Evolutionary conservation across 1,139 yeast species (phyloP), one percentile per base, ranked within the genome.

Genomic region (Schwanniomyces etchellsii): DNA sequence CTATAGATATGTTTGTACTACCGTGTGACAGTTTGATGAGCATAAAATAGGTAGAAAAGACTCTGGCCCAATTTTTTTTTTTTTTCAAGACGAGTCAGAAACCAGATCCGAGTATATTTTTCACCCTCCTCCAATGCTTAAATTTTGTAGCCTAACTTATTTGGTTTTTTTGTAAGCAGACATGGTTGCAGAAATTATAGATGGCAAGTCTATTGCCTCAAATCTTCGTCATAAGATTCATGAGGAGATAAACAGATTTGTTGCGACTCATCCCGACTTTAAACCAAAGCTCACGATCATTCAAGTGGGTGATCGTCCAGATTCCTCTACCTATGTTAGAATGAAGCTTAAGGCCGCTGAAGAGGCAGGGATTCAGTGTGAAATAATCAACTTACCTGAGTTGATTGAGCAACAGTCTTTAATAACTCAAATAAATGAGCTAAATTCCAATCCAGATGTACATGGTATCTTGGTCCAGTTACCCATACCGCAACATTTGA

Each of bases 271-370:
- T 50, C 66, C 77, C 14, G 70, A 67, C 34, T 89, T 88, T 64
- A 66, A 70, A 44, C 96, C 98, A 22, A 71, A 75, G 33, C 67
- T 91, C 54, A 70, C 85, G 32, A 89, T 91, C 44, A 70, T 91
- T 43, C 98, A 91, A 62, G 94, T 91, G 16, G 97, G 97, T 29
- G 70, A 65, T 29, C 73, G 97, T 50, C 89, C 85, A 24, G 98
- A 91, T 55, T 86, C 96, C 9, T 71, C 85, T 30, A 84, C 96
- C n/a, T 91, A 91, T 59, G 96, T 91, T 35, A 77, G 81, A 44
- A 89, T 91, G 95, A 91, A 91, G 65, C 67, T 85, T 44, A 84
- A 81, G 64, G 96, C 97, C 16, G 96, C 97, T 20, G 64, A 70
- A 42, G 93, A 84, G 51, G 91, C 95, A 23, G 77, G 79, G 36